Evolutionary conservation across 306 rosid species (phyloP).

Genomic region (Acacia melanoxylon): DNA sequence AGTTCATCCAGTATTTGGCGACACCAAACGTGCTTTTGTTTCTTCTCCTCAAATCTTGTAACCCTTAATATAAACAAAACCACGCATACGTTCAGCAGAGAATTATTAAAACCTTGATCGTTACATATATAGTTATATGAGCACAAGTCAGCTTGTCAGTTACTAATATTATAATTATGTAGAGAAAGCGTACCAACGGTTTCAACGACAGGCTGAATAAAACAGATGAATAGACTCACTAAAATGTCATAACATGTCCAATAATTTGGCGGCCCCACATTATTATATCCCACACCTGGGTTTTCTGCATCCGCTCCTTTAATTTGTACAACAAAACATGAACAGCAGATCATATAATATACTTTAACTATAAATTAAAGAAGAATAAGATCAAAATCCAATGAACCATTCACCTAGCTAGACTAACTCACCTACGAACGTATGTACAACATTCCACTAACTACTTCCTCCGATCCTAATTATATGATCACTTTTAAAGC

Average conservation of each 20-base stretch:
- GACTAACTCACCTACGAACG: too few relatives aligned
- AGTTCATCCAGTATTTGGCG: constrained; percentile 46
- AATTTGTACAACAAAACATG: background rate
- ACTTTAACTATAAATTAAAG: background rate
- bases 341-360: too few relatives aligned
- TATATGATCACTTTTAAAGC: too few relatives aligned
- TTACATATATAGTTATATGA: too few relatives aligned
- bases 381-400: too few relatives aligned
- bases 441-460: too few relatives aligned
- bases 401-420: too few relatives aligned
- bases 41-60: background rate
- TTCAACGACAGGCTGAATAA: background rate
- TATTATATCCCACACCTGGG: background rate
- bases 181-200: background rate
- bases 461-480: too few relatives aligned
- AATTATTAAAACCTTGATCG: background rate
- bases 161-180: too few relatives aligned
- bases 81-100: too few relatives aligned
- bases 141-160: background rate
- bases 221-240: background rate
- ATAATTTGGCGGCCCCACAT: background rate
- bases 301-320: background rate
- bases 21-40: constrained; percentile 46
- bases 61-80: too few relatives aligned
- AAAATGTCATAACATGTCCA: background rate